Base-by-base conservation (phyloP, 2,329 filamentous ascomycete genomes). In the Clonostachys chloroleuca region DNA sequence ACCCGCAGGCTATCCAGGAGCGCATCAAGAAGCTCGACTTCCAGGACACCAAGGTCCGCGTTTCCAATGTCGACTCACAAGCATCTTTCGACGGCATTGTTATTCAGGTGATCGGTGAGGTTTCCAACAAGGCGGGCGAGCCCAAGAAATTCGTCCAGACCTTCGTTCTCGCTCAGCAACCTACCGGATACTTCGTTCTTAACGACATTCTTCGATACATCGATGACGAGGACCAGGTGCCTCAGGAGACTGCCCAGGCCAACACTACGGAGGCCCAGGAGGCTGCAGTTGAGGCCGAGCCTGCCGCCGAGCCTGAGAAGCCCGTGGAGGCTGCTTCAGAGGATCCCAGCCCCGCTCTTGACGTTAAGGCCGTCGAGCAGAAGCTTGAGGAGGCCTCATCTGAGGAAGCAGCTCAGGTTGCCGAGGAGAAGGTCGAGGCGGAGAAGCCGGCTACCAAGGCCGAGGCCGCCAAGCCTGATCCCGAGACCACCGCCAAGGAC, bases 141-240 rank as follows among this genome's bases (percentile, higher is more conserved):
- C 89, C 92, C 61, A 92, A 89, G 76, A 96, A 96, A 69, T 99
- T 99, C 63, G 87, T 92, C 39, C 94, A 99, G 78, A 97, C 92
- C 45, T 99, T 99, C 59, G 89, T 99, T 52, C 87, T 99, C 52
- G 94, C 94, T 43, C 85, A 92, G 68, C 94, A 99, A 73, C 90
- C 90, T 44, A 95, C 92, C 48, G 94, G 94, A 54, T 99, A 97
- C 77, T 99, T 95, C 59, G 92, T 99, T 34, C 81, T 99, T 59
- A 99, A 99, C 69, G 94, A 99, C 63, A 96, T 99, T 65, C 90
- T 97, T 75, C 83, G 94, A 58, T 97, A 95, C 70, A 84, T 99
- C 55, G 84, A 86, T 54, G 89, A 94, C 52, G 88, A 92, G 58
- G 79, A 79, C 40, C 89, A 89, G 50, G 83, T 86, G 51, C 70